phyloP scores from a whole-genome alignment of 2,329 filamentous ascomycete species.

The Ascochyta pisi region DNA sequence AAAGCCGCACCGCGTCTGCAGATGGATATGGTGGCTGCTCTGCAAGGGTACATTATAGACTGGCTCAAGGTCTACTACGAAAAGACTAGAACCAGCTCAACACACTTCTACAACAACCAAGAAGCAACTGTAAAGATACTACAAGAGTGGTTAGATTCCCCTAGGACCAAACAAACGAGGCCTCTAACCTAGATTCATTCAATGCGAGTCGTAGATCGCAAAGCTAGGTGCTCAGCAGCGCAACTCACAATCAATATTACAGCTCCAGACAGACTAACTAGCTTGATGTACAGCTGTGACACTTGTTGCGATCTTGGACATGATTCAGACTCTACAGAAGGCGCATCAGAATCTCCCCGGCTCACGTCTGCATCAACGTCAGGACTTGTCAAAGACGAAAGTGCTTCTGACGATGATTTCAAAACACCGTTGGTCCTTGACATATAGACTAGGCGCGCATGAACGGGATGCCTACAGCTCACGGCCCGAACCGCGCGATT shows the following conservation, averaged over 20 bases:
- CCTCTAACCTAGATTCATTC: neutral
- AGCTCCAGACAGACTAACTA: neutral
- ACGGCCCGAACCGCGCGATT: too few relatives aligned
- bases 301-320: neutral
- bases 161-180: neutral
- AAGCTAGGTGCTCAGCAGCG: slow-evolving; percentile 13
- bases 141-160: neutral
- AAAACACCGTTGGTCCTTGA: too few relatives aligned
- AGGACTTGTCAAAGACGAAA: too few relatives aligned
- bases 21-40: slow-evolving; percentile 25
- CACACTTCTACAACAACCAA: slow-evolving; percentile 13
- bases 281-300: neutral
- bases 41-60: slow-evolving; percentile 7
- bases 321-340: neutral
- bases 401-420: too few relatives aligned
- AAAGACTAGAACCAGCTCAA: neutral
- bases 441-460: too few relatives aligned
- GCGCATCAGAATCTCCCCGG: too few relatives aligned
- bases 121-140: slow-evolving; percentile 5
- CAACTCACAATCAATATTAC: neutral
- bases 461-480: too few relatives aligned
- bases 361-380: too few relatives aligned
- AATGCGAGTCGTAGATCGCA: slow-evolving; percentile 12
- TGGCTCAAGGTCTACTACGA: neutral
- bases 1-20: slow-evolving; percentile 17